phyloP scores from a whole-genome alignment of 768 basidiomycete species.

The Chalciporus piperatus region DNA sequence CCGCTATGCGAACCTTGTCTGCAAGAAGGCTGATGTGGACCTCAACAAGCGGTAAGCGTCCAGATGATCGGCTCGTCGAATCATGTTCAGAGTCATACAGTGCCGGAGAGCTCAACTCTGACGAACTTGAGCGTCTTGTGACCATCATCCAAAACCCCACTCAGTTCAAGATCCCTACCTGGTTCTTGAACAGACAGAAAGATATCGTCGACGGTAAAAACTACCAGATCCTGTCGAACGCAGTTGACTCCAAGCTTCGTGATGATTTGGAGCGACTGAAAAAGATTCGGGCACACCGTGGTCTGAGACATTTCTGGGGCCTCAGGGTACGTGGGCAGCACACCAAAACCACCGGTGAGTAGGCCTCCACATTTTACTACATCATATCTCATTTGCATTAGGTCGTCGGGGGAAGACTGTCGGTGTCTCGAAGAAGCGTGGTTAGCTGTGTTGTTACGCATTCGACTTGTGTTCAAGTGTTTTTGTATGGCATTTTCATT shows the following conservation, averaged over 20 bases:
- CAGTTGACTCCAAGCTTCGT: conserved; percentile 95
- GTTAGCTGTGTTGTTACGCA: conserved; percentile 30
- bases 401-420: conserved; percentile 96
- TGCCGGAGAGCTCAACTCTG: conserved; percentile 98
- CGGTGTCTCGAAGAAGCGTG: conserved; percentile 92
- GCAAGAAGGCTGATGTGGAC: conserved; percentile 99
- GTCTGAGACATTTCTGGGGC: conserved; percentile 91
- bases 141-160: conserved; percentile 99
- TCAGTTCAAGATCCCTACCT: conserved; percentile 98
- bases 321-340: conserved; percentile 97
- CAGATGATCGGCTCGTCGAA: background rate
- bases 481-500: conserved; percentile 7
- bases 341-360: conserved; percentile 95
- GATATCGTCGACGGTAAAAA: conserved; percentile 98
- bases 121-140: conserved; percentile 97
- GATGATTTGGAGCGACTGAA: conserved; percentile 98
- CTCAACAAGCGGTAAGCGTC: conserved; percentile 89
- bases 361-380: background rate
- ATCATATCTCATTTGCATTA: conserved; percentile 28
- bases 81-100: conserved; percentile 40
- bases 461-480: background rate
- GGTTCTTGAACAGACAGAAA: conserved; percentile 99
- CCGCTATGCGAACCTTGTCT: conserved; percentile 97
- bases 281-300: conserved; percentile 98
- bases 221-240: conserved; percentile 93